Base-by-base conservation (phyloP, 1,284 basidiomycete species). In the Fistulina hepatica region DNA sequence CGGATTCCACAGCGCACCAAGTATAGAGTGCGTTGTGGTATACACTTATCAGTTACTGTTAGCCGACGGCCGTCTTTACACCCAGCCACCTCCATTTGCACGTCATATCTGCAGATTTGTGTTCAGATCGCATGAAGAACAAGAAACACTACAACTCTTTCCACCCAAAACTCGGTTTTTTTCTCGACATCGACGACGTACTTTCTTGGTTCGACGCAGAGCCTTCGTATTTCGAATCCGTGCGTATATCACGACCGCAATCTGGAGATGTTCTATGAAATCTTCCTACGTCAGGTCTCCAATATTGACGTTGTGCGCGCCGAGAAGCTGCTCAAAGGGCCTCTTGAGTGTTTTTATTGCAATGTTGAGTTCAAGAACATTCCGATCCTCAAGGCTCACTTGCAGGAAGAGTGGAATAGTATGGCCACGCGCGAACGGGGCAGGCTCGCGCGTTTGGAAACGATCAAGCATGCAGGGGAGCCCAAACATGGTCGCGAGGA, bases 91-190 rank as follows among this genome's bases (percentile, higher is more conserved):
- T 92, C 2, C 91, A 94, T 52, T 59, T 92, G 5, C 92, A 97
- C 54, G 75, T 97, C 42, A 65, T 97, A 20, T 94, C 91, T 1
- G 67, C 71, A 15, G 93, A 98, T 54, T 60, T 95, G 13, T 69
- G 75, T 35, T 81, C 83, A 0, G 66, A 73, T 2, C 60, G 64
- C 24, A 61, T 97, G 60, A 97, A 94, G 59, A 74, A 72, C 44
- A 97, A 95, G 67, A 92, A 86, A 52, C 92, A 97, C 51, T 91
- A 91, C 63, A 91, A 94, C 55, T 90, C 89, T 2, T 98, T 97
- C 61, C 78, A 86, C 49, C 94, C 93, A 0, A 71, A 71, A 21
- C 64, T 74, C 10, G 92, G 89, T 1, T 97, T 92, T 62, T 97
- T 95, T 57, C 52, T 97, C 0, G 72, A 78, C 38, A 61, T 95